These are phyloP conservation scores for Penicillium occitanis DNA, from an alignment of 2,329 filamentous ascomycete genomes.

Conservation along the genomic window DNA sequence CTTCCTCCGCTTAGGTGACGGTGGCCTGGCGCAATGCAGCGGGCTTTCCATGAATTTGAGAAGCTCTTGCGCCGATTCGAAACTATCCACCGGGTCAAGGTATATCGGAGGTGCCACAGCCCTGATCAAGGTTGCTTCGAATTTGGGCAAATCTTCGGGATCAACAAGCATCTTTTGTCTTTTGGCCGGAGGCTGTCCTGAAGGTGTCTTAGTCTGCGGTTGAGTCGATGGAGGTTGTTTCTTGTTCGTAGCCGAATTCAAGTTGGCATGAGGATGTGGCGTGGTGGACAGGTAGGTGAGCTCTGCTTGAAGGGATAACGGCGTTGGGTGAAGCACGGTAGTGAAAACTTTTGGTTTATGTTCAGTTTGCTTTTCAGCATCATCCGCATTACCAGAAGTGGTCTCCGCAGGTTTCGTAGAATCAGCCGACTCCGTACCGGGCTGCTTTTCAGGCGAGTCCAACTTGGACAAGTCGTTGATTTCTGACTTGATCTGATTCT, in stretches of 20 bases:
- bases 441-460: slow-evolving; percentile 26
- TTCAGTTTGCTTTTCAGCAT: slow-evolving; percentile 50
- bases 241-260: slow-evolving; percentile 32
- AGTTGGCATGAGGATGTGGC: slow-evolving; percentile 53
- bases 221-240: slow-evolving; percentile 48
- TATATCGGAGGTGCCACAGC: slow-evolving; percentile 72
- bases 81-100: slow-evolving; percentile 70
- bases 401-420: slow-evolving; percentile 48
- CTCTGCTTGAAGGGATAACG: slow-evolving; percentile 72
- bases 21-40: slow-evolving; percentile 72
- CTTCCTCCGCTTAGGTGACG: slow-evolving; percentile 85
- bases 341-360: slow-evolving; percentile 66
- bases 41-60: slow-evolving; percentile 73
- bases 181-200: slow-evolving; percentile 58
- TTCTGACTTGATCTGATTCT: slow-evolving; percentile 37
- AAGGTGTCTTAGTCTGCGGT: slow-evolving; percentile 53
- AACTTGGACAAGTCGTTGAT: slow-evolving; percentile 28
- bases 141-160: slow-evolving; percentile 67
- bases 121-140: slow-evolving; percentile 73
- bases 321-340: slow-evolving; percentile 80
- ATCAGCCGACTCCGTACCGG: slow-evolving; percentile 26
- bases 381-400: slow-evolving; percentile 9
- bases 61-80: slow-evolving; percentile 68
- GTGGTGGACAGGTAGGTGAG: slow-evolving; percentile 74
- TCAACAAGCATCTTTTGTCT: slow-evolving; percentile 78